phyloP scores from a whole-genome alignment of 2,329 filamentous ascomycete species.

The Colletotrichum spinosum region DNA sequence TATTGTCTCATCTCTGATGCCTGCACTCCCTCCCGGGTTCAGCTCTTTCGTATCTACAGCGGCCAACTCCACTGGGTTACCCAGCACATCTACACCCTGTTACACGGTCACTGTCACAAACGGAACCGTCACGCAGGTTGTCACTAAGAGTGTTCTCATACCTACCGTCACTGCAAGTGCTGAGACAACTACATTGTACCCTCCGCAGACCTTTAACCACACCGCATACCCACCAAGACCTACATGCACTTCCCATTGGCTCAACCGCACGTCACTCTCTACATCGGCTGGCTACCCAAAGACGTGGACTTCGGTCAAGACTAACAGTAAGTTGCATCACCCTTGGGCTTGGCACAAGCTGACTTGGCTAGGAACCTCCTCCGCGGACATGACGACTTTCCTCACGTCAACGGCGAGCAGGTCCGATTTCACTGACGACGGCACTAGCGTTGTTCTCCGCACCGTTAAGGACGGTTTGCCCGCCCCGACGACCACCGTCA shows the following conservation, averaged over 20 bases:
- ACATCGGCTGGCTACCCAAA: conserved; percentile 2
- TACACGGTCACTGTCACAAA: conserved; percentile 35
- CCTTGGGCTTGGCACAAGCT: not conserved
- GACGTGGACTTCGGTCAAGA: conserved; percentile 2
- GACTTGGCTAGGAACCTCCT: conserved; percentile 9
- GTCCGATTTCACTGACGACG: not conserved
- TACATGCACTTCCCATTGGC: conserved; percentile 23
- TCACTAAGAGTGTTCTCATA: conserved; percentile 29
- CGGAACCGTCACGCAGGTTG: conserved; percentile 29
- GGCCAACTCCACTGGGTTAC: conserved; percentile 2
- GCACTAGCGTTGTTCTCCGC: not conserved
- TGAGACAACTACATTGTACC: conserved; percentile 3
- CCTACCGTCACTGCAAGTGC: conserved; percentile 12
- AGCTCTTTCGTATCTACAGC: not conserved
- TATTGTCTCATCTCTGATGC: too few species aligned
- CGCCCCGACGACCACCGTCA: conserved; percentile 22
- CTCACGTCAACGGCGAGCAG: conserved; percentile 30
- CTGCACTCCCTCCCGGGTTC: not conserved
- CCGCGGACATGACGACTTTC: conserved; percentile 18
- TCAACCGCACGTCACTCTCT: conserved; percentile 17
- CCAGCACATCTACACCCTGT: conserved; percentile 13
- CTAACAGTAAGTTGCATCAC: conserved; percentile 8
- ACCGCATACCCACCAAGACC: not conserved
- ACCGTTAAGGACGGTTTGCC: conserved; percentile 2
- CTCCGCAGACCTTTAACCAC: conserved; percentile 6